A percentile compares a stretch with the other conserved stretches of the same genome.
These are phyloP conservation scores for Petunia axillaris DNA, from an alignment of 257 asterid genomes.

Conservation along the genomic window DNA sequence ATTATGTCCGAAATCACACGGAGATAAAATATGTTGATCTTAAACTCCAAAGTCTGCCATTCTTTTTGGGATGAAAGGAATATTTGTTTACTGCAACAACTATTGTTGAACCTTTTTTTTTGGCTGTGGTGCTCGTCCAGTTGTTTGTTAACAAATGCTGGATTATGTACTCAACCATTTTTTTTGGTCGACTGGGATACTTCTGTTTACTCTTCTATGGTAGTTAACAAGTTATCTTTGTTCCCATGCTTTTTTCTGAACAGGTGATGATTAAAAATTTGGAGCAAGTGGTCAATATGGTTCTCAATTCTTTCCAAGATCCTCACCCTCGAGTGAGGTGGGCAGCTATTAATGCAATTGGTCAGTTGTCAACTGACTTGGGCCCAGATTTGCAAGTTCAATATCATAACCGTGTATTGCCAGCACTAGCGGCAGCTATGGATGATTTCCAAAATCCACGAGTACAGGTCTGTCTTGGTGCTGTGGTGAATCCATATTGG, in stretches of 20 bases:
- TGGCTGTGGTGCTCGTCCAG: background rate
- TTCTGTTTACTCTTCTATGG: conserved; percentile 1
- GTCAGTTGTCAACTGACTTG: conserved; percentile 96
- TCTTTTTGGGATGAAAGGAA: conserved; percentile 3
- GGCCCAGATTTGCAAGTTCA: conserved; percentile 97
- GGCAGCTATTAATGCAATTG: conserved; percentile 99
- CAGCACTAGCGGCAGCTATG: conserved; percentile 85
- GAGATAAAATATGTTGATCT: conserved; percentile 12
- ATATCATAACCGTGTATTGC: conserved; percentile 78
- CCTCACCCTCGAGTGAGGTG: conserved; percentile 98
- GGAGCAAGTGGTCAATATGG: conserved; percentile 91
- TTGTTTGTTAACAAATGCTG: background rate
- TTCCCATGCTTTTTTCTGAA: conserved; percentile 3
- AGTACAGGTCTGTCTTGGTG: conserved; percentile 70
- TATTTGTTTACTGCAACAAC: conserved; percentile 9
- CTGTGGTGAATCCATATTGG: background rate
- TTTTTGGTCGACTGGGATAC: conserved; percentile 22
- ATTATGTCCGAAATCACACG: background rate
- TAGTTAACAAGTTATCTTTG: conserved; percentile 8
- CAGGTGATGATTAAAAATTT: conserved; percentile 91
- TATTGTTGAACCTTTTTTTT: background rate
- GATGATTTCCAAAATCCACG: conserved; percentile 94
- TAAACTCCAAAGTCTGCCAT: conserved; percentile 4
- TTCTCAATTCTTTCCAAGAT: conserved; percentile 88
- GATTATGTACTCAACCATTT: background rate